phyloP scores from a whole-genome alignment of 2,329 filamentous ascomycete genomes.

The Graphium sp. region DNA sequence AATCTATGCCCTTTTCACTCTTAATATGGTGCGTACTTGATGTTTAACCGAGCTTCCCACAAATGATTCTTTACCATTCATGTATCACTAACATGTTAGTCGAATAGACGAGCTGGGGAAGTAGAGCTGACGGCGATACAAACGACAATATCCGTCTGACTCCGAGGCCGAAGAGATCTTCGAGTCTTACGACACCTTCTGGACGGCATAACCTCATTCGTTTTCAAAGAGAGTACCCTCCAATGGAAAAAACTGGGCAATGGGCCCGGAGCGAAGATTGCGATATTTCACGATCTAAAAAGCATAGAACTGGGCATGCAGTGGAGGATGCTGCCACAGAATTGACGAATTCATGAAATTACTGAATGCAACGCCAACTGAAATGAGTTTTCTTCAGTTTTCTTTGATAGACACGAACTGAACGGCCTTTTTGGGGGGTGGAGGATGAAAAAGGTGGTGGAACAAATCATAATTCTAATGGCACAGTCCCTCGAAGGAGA shows the following conservation, averaged over 20 bases:
- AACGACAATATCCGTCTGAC: constrained; percentile 60
- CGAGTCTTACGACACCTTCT: constrained; percentile 4
- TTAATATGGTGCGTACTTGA: constrained; percentile 58
- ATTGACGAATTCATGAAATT: too few species aligned
- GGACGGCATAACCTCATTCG: constrained; percentile 2
- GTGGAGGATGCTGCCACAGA: too few species aligned
- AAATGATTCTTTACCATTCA: background rate
- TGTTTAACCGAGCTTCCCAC: constrained; percentile 2
- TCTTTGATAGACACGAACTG: too few species aligned
- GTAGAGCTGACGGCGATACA: constrained; percentile 76
- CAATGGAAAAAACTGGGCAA: constrained; percentile 1
- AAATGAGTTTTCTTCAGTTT: too few species aligned
- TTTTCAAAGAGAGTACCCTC: constrained; percentile 2
- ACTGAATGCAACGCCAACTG: too few species aligned
- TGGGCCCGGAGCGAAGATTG: too few species aligned
- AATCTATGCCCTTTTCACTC: constrained; percentile 68
- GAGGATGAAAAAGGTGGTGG: too few species aligned
- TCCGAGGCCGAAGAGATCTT: constrained; percentile 18
- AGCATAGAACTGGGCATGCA: too few species aligned
- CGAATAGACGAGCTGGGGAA: constrained; percentile 80
- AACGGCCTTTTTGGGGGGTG: too few species aligned
- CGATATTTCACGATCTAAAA: too few species aligned
- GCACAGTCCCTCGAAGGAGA: too few species aligned
- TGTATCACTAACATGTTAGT: constrained; percentile 2
- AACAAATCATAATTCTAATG: too few species aligned